Percentiles rank a stretch among this genome's conserved stretches.
Evolutionary conservation across 805 yeast species (phyloP).

Genomic region (Saccharomycopsis fibuligera): DNA sequence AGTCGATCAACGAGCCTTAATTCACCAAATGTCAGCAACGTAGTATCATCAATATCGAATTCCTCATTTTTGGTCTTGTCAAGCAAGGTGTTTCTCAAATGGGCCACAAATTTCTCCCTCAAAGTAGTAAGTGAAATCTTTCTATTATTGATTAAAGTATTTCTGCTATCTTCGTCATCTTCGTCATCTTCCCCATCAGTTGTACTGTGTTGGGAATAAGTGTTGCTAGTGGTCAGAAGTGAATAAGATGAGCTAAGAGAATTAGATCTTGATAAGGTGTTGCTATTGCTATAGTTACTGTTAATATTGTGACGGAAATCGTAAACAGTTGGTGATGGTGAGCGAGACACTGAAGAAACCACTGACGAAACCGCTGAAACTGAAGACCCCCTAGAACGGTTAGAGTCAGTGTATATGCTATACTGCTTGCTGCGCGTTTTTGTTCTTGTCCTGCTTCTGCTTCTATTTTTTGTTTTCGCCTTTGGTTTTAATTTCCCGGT

Average conservation of each 20-base stretch:
- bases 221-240: constrained; percentile 5
- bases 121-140: not conserved
- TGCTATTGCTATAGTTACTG: too few species aligned
- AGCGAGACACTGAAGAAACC: constrained; percentile 7
- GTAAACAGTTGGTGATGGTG: constrained; percentile 1
- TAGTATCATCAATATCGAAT: constrained; percentile 1
- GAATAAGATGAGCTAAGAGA: constrained; percentile 11
- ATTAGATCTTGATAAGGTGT: constrained; percentile 8
- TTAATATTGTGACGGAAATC: not conserved
- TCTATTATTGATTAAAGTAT: not conserved
- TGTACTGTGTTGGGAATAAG: constrained; percentile 8
- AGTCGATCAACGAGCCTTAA: constrained; percentile 18
- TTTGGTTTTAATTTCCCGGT: not conserved
- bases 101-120: constrained; percentile 4
- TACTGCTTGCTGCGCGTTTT: too few species aligned
- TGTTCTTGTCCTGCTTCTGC: not conserved
- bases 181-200: not conserved
- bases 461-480: not conserved
- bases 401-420: not conserved
- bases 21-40: constrained; percentile 14
- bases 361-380: constrained; percentile 11
- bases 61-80: constrained; percentile 6
- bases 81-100: constrained; percentile 4
- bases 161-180: not conserved
- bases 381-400: not conserved